A percentile compares a stretch with the other conserved stretches of the same genome.
These are phyloP conservation scores for Exophiala viscosa DNA, from an alignment of 2,329 filamentous ascomycete species.

Conservation along the genomic window DNA sequence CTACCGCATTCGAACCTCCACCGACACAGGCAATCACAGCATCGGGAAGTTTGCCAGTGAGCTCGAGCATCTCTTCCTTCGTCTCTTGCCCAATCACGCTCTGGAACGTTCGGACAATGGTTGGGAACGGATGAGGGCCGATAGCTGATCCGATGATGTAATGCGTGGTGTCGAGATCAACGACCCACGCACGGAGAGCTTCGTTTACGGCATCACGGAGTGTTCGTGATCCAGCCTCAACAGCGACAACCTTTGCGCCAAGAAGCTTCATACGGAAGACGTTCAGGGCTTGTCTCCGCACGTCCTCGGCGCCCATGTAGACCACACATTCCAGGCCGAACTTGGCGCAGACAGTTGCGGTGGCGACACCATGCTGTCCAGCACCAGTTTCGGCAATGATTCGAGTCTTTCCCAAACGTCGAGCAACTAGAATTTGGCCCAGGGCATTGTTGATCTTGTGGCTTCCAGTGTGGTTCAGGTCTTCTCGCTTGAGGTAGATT, in stretches of 20 bases:
- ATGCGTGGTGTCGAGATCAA: constrained; percentile 87
- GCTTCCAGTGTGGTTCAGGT: constrained; percentile 94
- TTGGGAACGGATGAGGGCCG: constrained; percentile 95
- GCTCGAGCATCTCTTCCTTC: constrained; percentile 81
- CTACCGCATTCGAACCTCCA: constrained; percentile 88
- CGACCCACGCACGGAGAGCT: constrained; percentile 89
- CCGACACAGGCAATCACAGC: constrained; percentile 96
- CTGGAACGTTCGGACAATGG: constrained; percentile 96
- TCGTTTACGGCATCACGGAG: constrained; percentile 91
- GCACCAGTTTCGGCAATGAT: constrained; percentile 98
- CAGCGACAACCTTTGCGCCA: constrained; percentile 85
- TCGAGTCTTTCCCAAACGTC: constrained; percentile 83
- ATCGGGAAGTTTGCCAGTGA: constrained; percentile 84
- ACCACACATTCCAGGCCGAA: constrained; percentile 98
- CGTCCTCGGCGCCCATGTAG: constrained; percentile 98
- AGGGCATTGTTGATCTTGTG: constrained; percentile 99
- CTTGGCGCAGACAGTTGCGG: constrained; percentile 94
- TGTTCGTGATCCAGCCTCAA: constrained; percentile 82
- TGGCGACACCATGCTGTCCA: constrained; percentile 95
- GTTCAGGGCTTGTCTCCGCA: constrained; percentile 91
- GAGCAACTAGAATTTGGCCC: constrained; percentile 84
- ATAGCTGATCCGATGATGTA: constrained; percentile 98
- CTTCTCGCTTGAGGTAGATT: constrained; percentile 97
- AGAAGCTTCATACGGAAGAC: constrained; percentile 98
- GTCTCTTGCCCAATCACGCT: constrained; percentile 94